Conservation (phyloP, 768 basidiomycete species). For the Rhodotorula diobovata region DNA sequence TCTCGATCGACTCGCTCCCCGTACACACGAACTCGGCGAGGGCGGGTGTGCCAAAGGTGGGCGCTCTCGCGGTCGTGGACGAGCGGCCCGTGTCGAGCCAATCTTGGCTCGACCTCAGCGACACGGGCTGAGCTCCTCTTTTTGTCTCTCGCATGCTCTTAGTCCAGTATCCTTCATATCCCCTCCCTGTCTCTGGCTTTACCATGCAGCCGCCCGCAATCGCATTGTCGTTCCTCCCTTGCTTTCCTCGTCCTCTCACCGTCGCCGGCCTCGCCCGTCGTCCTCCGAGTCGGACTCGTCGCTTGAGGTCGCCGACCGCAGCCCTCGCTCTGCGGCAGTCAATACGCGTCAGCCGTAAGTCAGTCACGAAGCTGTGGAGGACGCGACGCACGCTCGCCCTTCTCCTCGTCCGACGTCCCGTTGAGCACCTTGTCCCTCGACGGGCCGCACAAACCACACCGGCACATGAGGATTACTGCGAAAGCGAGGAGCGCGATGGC, state of each 20-base stretch:
- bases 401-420: neutral
- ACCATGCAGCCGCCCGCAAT: neutral
- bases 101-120: constrained; percentile 18
- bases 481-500: neutral
- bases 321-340: neutral
- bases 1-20: neutral
- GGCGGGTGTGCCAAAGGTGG: neutral
- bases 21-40: neutral
- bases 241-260: neutral
- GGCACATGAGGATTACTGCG: neutral
- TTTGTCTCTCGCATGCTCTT: neutral
- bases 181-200: neutral
- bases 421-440: neutral
- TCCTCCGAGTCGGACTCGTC: neutral
- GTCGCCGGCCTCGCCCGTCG: neutral
- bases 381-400: neutral
- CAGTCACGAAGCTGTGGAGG: neutral
- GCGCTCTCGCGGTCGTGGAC: neutral
- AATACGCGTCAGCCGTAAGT: neutral
- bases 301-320: neutral
- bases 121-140: neutral
- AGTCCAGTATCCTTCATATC: neutral
- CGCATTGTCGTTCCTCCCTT: neutral
- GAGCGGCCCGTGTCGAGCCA: neutral
- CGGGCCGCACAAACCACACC: neutral